A percentile compares a stretch with the other conserved stretches of the same genome.
phyloP scores from a whole-genome alignment of 176 grass and related monocot species.

The Lolium perenne region DNA sequence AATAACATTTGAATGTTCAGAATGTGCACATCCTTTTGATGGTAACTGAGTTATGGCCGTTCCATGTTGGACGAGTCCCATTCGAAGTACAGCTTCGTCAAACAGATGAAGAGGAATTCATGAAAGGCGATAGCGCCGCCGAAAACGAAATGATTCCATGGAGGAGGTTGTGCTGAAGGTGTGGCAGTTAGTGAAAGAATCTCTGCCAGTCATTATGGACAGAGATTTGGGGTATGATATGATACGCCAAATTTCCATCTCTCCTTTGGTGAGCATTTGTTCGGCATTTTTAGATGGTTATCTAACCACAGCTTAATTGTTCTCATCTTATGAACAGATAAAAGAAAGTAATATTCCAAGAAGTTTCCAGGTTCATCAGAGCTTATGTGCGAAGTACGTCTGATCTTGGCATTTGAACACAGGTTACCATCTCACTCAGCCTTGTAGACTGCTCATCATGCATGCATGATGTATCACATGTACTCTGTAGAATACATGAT shows the following conservation, averaged over 20 bases:
- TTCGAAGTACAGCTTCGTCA: constrained; percentile 34
- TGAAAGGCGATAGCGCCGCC: constrained; percentile 10
- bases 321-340: neutral
- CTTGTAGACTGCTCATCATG: neutral
- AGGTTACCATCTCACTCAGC: neutral
- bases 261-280: neutral
- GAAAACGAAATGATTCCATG: constrained; percentile 44
- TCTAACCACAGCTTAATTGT: neutral
- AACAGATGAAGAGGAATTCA: constrained; percentile 35
- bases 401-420: neutral
- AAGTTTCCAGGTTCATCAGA: constrained; percentile 3
- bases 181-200: constrained; percentile 26
- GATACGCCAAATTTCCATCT: neutral
- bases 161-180: neutral
- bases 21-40: constrained; percentile 23
- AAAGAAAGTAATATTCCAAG: neutral
- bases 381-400: neutral
- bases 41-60: neutral
- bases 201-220: constrained; percentile 2
- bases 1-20: constrained; percentile 32
- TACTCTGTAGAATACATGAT: neutral
- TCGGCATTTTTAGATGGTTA: neutral
- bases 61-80: constrained; percentile 31
- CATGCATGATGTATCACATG: neutral
- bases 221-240: constrained; percentile 43